Conservation (phyloP, 257 asterid genomes). For the Craterostigma plantagineum region DNA sequence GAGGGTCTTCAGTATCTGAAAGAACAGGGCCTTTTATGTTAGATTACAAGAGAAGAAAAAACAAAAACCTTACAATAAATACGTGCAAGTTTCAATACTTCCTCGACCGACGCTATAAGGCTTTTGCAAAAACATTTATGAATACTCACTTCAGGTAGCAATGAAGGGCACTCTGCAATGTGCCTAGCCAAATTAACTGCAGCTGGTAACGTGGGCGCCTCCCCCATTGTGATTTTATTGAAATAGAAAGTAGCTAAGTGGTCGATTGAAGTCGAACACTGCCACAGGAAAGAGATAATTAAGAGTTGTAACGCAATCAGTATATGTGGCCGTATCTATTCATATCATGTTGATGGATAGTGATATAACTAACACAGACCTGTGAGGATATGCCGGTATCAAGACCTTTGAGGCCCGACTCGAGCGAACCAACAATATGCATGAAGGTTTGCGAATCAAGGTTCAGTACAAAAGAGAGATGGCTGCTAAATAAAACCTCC, state of each 20-base stretch:
- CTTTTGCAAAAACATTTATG: constrained; percentile 3
- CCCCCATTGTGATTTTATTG: constrained; percentile 68
- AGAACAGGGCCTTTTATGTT: neutral
- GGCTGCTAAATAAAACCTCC: constrained; percentile 84
- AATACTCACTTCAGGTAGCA: constrained; percentile 69
- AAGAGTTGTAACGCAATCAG: neutral
- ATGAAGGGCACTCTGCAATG: constrained; percentile 62
- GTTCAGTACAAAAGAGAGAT: constrained; percentile 47
- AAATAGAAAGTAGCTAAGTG: constrained; percentile 80
- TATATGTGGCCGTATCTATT: neutral
- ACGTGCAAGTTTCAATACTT: too few species aligned
- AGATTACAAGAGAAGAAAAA: neutral
- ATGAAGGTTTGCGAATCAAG: constrained; percentile 67
- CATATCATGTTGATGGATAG: neutral
- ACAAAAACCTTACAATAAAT: constrained; percentile 6
- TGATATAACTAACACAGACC: constrained; percentile 21
- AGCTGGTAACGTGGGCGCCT: constrained; percentile 51
- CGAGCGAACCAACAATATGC: constrained; percentile 86
- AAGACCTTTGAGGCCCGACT: constrained; percentile 87
- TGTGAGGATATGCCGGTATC: constrained; percentile 79
- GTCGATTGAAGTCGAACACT: constrained; percentile 92
- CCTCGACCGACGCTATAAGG: too few species aligned
- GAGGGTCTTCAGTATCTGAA: constrained; percentile 71
- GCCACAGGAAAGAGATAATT: constrained; percentile 3
- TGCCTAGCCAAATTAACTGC: constrained; percentile 71